Conservation (phyloP, 768 basidiomycete species). For the Termitomyces sp. region DNA sequence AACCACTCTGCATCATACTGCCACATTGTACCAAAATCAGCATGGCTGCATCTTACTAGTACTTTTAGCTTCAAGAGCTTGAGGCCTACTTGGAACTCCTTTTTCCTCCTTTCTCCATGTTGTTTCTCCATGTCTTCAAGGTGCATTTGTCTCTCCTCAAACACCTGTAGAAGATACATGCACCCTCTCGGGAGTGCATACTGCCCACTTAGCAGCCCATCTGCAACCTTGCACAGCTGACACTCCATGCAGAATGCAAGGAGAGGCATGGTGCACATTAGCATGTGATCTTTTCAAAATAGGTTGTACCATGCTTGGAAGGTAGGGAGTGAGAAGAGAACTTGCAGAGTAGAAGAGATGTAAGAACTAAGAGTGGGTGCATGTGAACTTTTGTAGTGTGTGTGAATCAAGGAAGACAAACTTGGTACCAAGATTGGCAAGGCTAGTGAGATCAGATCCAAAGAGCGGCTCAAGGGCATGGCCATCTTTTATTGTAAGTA, state of each 20-base stretch:
- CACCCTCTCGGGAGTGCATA: conserved; percentile 62
- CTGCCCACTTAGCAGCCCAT: conserved; percentile 88
- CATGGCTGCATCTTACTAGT: conserved; percentile 78
- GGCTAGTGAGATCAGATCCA: conserved; percentile 84
- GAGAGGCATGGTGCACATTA: conserved; percentile 54
- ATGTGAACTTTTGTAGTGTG: neutral
- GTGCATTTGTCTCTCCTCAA: conserved; percentile 21
- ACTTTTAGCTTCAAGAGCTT: conserved; percentile 80
- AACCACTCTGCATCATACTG: conserved; percentile 95
- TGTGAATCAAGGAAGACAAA: neutral
- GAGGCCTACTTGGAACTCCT: conserved; percentile 80
- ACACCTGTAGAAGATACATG: neutral
- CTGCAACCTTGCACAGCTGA: conserved; percentile 88
- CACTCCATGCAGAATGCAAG: conserved; percentile 89
- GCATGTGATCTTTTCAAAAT: conserved; percentile 37
- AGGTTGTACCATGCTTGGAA: conserved; percentile 70
- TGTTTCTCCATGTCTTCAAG: conserved; percentile 25
- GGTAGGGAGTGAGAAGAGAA: conserved; percentile 70
- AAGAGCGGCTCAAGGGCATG: conserved; percentile 84
- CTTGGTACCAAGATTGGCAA: conserved; percentile 91
- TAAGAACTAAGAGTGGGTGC: conserved; percentile 59
- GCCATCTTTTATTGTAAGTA: conserved; percentile 80
- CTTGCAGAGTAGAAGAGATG: conserved; percentile 92
- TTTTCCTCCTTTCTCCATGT: conserved; percentile 10
- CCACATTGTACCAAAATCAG: conserved; percentile 92